A percentile compares a stretch with the other conserved stretches of the same genome.
Conservation (phyloP, 1,284 basidiomycete species). For the Microstroma glucosiphilum region DNA sequence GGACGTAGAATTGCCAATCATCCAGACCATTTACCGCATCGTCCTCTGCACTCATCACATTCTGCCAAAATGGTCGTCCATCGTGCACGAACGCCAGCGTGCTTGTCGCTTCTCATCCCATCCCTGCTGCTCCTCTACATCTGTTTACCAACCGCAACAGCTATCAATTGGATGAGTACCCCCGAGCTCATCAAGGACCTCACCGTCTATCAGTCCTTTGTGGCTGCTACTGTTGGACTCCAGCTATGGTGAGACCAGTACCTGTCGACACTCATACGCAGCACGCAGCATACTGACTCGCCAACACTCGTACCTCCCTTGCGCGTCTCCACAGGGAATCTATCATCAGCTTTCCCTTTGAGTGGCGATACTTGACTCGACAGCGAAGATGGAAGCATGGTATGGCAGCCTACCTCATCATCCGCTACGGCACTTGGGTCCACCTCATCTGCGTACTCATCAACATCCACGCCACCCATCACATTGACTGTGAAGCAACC, state of each 20-base stretch:
- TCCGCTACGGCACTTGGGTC: constrained; percentile 2
- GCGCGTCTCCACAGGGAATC: background rate
- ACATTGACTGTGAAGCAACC: background rate
- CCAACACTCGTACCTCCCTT: background rate
- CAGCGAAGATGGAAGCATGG: background rate
- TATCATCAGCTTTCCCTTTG: background rate
- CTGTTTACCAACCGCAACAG: background rate
- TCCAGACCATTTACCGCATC: too few relatives aligned
- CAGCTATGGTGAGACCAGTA: background rate
- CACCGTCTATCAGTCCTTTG: background rate
- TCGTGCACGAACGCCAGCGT: too few relatives aligned
- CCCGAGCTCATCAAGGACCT: background rate
- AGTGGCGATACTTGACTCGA: background rate
- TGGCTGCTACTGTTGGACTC: background rate
- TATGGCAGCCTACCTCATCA: constrained; percentile 1
- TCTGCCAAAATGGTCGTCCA: too few relatives aligned
- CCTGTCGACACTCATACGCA: background rate
- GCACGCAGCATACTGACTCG: background rate
- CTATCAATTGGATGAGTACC: background rate
- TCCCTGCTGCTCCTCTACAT: too few relatives aligned
- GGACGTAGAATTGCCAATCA: too few relatives aligned
- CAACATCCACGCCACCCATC: background rate
- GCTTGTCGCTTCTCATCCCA: too few relatives aligned
- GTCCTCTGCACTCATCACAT: too few relatives aligned
- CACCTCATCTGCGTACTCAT: background rate